Evolutionary conservation across 495 filamentous ascomycete genomes (phyloP), one percentile per base, ranked within the genome.

Genomic region (Pseudomonodictys pantanalensis): DNA sequence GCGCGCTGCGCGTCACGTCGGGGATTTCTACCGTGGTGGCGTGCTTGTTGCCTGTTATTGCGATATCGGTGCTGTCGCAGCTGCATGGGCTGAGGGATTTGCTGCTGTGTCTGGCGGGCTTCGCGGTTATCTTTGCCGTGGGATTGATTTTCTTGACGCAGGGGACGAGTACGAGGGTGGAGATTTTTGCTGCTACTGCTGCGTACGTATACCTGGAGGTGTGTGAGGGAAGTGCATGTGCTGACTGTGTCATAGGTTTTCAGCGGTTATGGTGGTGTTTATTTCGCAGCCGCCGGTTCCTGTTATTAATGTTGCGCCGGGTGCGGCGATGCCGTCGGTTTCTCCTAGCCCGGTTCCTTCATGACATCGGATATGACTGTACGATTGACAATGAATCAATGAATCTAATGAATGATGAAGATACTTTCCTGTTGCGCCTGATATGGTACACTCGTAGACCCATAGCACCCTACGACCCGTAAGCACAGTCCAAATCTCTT

Each of bases 211-310:
- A 5, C 8, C 33, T 26, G 23, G 2, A 9, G 9, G 2, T 10
- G 3, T 12, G 9, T 42, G 18, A 3, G n/a, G 18, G 3, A 17
- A 2, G 10, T n/a, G 9, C 30, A n/a, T n/a, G n/a, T 52, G 22
- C 50, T 53, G 28, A 53, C 12, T 1, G 15, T 4, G 26, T 41
- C 22, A 2, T 53, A 53, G 50, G 18, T 53, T 53, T 17, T 53
- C 50, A 35, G 50, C 50, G 10, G 50, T 53, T 1, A 3, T 53
- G 50, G 50, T 53, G 20, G 50, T 53, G 2, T 53, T 53, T 35
- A 53, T 53, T 20, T 53, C 50, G 32, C 32, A 35, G 32, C 32
- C 32, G 32, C 32, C 32, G 32, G 32, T 15, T 35, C 32, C 32
- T 35, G 32, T 35, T 15, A 35, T 35, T 15, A 35, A 15, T 35